A percentile compares a stretch with the other conserved stretches of the same genome.
Conservation (phyloP, 23 red algal genomes). For the Gracilaria caudata region DNA sequence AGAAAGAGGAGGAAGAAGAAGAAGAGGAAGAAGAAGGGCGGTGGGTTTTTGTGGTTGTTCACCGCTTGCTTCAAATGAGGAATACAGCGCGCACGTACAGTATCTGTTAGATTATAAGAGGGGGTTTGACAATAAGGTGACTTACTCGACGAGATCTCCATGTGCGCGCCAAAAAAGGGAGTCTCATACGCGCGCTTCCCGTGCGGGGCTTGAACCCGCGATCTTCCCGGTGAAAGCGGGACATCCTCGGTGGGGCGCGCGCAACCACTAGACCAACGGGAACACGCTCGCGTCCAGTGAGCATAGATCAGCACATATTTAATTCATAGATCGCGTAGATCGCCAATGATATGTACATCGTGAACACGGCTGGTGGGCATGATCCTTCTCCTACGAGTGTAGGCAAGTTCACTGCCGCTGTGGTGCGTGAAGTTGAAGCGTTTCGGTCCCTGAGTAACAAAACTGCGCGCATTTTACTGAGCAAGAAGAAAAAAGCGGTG, state of each 20-base stretch:
- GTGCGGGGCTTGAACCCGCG: slow-evolving; percentile 80
- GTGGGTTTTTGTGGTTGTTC: background rate
- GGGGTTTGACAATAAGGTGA: background rate
- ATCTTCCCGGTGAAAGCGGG: slow-evolving; percentile 91
- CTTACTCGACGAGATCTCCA: no score
- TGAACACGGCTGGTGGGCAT: no score
- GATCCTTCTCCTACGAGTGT: background rate
- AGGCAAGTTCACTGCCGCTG: no score
- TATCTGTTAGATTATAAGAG: background rate
- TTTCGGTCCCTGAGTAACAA: background rate
- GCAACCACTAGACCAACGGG: slow-evolving; percentile 57
- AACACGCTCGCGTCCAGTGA: no score
- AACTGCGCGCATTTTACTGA: background rate
- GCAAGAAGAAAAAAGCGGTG: background rate
- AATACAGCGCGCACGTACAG: background rate
- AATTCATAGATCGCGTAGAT: no score
- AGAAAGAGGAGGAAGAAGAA: slow-evolving; percentile 6
- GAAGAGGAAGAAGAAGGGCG: background rate
- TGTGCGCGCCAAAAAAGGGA: no score
- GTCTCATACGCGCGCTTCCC: no score
- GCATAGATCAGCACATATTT: no score
- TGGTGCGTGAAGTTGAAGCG: no score
- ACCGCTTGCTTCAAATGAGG: slow-evolving; percentile 1
- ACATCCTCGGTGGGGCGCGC: no score
- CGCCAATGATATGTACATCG: no score